Evolutionary conservation across 441 rosid species (phyloP).

Genomic region (Lepidium campestre): DNA sequence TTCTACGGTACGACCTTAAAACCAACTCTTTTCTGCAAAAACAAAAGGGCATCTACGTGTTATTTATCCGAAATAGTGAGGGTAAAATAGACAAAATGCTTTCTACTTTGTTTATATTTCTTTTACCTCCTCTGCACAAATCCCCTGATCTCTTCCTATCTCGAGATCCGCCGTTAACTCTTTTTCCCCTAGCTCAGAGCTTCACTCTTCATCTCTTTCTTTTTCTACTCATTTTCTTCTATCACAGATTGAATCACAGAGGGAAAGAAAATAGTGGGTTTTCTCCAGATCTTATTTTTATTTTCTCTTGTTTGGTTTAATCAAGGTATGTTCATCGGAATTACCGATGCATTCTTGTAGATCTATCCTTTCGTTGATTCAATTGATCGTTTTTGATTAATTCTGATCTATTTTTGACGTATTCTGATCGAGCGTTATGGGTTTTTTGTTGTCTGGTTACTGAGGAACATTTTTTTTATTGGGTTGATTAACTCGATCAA

Average conservation of each 20-base stretch:
- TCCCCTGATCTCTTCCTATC: constrained; percentile 21
- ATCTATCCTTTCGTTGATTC: not conserved
- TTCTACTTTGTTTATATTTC: constrained; percentile 23
- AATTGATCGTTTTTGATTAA: not conserved
- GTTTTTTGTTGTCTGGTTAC: not conserved
- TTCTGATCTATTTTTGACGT: not conserved
- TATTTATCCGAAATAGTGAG: not conserved
- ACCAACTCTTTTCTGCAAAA: constrained; percentile 19
- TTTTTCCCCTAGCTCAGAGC: not conserved
- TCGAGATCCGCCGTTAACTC: constrained; percentile 33
- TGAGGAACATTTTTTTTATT: not conserved
- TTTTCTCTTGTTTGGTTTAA: not conserved
- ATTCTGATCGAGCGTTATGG: constrained; percentile 15
- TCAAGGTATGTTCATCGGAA: constrained; percentile 28
- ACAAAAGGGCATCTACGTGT: constrained; percentile 9
- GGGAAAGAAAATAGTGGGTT: not conserved
- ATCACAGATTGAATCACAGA: constrained; percentile 3
- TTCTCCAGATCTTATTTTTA: constrained; percentile 26
- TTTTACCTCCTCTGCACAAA: constrained; percentile 23
- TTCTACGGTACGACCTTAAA: constrained; percentile 20
- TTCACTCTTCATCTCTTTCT: constrained; percentile 6
- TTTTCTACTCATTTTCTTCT: not conserved
- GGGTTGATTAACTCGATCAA: constrained; percentile 13
- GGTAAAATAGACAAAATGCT: not conserved
- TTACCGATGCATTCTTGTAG: constrained; percentile 2